phyloP scores from a whole-genome alignment of 2,329 filamentous ascomycete species.

The Penicillium sp. region DNA sequence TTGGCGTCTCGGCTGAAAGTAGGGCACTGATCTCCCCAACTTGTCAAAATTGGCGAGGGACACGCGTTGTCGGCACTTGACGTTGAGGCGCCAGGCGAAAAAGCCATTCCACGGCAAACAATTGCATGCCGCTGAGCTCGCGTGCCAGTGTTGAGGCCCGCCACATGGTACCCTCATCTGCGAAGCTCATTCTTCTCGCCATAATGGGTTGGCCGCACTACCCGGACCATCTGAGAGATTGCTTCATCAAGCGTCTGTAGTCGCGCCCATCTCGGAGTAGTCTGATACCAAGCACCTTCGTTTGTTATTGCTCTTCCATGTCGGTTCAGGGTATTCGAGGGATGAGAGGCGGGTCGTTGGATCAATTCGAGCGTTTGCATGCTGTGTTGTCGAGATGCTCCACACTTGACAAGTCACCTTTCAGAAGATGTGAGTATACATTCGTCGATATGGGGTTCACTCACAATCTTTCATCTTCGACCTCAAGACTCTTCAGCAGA shows the following conservation, averaged over 20 bases:
- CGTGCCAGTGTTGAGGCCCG: neutral
- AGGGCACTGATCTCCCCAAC: too few relatives aligned
- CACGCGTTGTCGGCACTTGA: neutral
- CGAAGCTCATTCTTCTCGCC: neutral
- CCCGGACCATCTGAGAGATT: neutral
- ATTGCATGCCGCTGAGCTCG: neutral
- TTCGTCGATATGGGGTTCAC: neutral
- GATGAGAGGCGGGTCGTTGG: too few relatives aligned
- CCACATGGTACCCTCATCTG: neutral
- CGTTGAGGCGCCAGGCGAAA: neutral
- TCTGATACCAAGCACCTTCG: neutral
- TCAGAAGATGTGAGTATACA: neutral
- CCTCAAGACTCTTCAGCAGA: neutral
- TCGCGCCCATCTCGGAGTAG: neutral
- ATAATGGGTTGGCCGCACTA: neutral
- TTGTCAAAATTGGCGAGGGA: neutral
- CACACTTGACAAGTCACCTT: neutral
- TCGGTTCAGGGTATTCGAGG: neutral
- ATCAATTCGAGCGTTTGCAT: too few relatives aligned
- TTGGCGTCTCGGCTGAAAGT: neutral
- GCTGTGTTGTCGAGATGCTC: too few relatives aligned
- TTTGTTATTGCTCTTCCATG: neutral
- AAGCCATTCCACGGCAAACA: neutral
- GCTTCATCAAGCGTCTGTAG: neutral
- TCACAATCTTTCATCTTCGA: neutral